Evolutionary conservation across 108 stramenopile genomes (phyloP).

Genomic region (Chaetoceros tenuissimus): DNA sequence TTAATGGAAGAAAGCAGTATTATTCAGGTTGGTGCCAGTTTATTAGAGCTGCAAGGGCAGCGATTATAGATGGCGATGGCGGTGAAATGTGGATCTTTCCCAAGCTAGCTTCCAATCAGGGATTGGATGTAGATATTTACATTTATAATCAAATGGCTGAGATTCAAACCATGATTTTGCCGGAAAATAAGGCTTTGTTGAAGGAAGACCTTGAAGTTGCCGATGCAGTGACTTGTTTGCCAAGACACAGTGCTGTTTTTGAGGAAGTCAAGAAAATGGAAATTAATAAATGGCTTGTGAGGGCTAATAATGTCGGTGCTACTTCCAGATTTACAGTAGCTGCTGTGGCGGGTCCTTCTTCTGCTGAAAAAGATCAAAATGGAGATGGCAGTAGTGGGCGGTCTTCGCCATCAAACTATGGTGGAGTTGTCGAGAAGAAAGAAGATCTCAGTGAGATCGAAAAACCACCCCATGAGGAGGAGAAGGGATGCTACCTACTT

Average conservation of each 20-base stretch:
- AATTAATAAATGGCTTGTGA: constrained; percentile 16
- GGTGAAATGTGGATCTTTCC: too few species aligned
- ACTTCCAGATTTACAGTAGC: too few species aligned
- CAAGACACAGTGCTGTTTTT: constrained; percentile 19
- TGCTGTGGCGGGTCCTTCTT: too few species aligned
- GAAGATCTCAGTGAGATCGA: not conserved
- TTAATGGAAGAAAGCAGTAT: constrained; percentile 23
- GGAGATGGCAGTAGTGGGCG: too few species aligned
- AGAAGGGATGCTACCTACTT: constrained; percentile 2
- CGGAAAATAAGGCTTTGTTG: not conserved
- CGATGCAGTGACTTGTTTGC: constrained; percentile 18
- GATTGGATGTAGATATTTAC: constrained; percentile 19
- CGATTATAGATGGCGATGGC: constrained; percentile 8
- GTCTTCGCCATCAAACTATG: too few species aligned
- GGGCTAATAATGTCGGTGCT: constrained; percentile 7
- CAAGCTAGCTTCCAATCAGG: too few species aligned
- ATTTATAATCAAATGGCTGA: constrained; percentile 9
- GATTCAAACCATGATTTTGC: constrained; percentile 8
- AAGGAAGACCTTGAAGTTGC: constrained; percentile 10
- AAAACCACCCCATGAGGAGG: too few species aligned
- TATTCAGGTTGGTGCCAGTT: constrained; percentile 25
- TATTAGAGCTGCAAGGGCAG: constrained; percentile 12
- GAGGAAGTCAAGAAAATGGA: constrained; percentile 19
- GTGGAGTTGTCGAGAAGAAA: too few species aligned
- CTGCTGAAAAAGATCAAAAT: too few species aligned